These are phyloP conservation scores for Tuber microsphaerosporum DNA, from an alignment of 495 filamentous ascomycete species.

Conservation along the genomic window DNA sequence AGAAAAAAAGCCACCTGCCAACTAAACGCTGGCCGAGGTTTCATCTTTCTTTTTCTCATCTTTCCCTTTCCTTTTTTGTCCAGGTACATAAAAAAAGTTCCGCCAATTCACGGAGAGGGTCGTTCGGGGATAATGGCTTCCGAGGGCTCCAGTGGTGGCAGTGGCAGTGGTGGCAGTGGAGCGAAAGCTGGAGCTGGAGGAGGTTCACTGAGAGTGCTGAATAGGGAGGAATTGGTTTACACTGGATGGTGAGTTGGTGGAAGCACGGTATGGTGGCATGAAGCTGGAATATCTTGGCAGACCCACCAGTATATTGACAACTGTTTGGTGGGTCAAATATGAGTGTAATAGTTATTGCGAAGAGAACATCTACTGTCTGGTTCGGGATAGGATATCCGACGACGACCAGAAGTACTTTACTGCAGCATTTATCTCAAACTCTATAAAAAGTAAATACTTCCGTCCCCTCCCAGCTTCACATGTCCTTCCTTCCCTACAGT, in stretches of 20 bases:
- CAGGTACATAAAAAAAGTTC: background rate
- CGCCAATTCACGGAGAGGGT: background rate
- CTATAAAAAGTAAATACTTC: constrained; percentile 25
- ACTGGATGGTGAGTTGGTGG: background rate
- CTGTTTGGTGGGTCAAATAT: background rate
- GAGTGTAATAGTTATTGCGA: constrained; percentile 33
- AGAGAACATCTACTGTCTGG: constrained; percentile 38
- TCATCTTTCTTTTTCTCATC: background rate
- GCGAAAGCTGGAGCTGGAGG: background rate
- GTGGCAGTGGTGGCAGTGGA: background rate
- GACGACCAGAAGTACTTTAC: constrained; percentile 8
- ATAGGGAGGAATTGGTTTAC: constrained; percentile 2
- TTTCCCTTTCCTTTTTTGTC: constrained; percentile 4
- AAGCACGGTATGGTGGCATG: background rate
- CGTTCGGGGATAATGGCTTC: background rate
- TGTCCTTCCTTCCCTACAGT: background rate
- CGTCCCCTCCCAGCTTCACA: background rate
- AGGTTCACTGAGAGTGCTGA: background rate
- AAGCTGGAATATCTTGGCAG: background rate
- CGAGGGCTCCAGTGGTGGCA: background rate
- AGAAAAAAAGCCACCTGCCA: constrained; percentile 11
- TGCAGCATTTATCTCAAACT: constrained; percentile 39
- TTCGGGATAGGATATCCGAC: constrained; percentile 27
- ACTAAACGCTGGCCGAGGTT: background rate
- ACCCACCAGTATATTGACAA: background rate